These are phyloP conservation scores for Pseudogymnoascus verrucosus DNA, from an alignment of 2,329 filamentous ascomycete species.

Conservation along the genomic window DNA sequence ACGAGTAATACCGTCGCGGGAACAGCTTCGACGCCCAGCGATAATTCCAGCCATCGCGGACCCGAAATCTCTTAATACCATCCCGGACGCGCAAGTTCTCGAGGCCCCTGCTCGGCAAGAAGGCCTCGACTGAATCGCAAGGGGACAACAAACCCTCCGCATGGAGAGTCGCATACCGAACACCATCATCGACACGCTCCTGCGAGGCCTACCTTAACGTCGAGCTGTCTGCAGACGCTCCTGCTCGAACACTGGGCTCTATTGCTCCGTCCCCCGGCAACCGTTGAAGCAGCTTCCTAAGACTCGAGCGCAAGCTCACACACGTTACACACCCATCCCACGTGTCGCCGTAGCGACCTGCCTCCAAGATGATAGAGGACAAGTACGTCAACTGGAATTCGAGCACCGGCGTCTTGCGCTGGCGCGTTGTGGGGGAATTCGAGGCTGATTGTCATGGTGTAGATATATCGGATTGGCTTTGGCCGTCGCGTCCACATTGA, in stretches of 20 bases:
- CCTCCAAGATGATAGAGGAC: slow-evolving; percentile 34
- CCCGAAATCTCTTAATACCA: not conserved
- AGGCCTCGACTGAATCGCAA: slow-evolving; percentile 4
- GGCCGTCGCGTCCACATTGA: slow-evolving; percentile 66
- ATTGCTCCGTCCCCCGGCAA: slow-evolving; percentile 9
- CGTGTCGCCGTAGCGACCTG: not conserved
- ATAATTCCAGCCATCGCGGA: not conserved
- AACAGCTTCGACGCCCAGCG: not conserved
- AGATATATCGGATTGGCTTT: slow-evolving; percentile 72
- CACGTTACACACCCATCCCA: slow-evolving; percentile 3
- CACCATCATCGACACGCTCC: not conserved
- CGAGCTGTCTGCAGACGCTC: slow-evolving; percentile 1
- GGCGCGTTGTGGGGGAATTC: slow-evolving; percentile 2
- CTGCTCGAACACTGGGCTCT: slow-evolving; percentile 7
- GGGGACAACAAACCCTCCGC: slow-evolving; percentile 1
- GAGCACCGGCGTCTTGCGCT: not conserved
- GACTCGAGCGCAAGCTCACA: slow-evolving; percentile 22
- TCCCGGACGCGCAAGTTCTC: not conserved
- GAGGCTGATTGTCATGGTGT: slow-evolving; percentile 20
- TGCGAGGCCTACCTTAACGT: not conserved
- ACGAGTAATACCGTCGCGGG: not conserved
- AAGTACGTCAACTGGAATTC: slow-evolving; percentile 30
- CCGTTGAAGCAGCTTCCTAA: slow-evolving; percentile 13
- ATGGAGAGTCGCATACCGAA: slow-evolving; percentile 7
- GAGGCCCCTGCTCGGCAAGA: not conserved